A percentile compares a stretch with the other conserved stretches of the same genome.
These are phyloP conservation scores for Volvox africanus DNA, from an alignment of 139 green algal species.

Conservation along the genomic window DNA sequence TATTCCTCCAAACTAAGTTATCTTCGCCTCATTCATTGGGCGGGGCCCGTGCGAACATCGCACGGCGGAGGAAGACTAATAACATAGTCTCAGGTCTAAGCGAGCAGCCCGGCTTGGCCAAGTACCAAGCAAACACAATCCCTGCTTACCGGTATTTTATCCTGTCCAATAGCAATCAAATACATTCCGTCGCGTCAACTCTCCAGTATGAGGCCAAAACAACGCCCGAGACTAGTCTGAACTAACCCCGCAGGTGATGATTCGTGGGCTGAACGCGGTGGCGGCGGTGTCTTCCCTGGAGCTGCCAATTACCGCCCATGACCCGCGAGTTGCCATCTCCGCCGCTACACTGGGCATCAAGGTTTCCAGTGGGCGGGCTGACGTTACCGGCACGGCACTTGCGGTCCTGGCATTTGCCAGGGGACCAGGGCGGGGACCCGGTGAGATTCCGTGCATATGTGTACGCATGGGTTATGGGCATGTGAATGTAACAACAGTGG, in stretches of 20 bases:
- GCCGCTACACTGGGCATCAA: slow-evolving; percentile 47
- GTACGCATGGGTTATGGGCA: not conserved
- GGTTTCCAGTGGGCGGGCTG: slow-evolving; percentile 32
- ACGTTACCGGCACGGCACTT: slow-evolving; percentile 48
- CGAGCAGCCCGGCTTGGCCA: too few species aligned
- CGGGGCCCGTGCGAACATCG: too few species aligned
- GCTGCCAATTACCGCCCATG: slow-evolving; percentile 8
- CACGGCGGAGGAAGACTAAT: too few species aligned
- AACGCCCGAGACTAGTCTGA: too few species aligned
- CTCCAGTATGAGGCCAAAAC: too few species aligned
- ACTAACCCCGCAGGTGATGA: not conserved
- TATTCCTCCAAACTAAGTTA: too few species aligned
- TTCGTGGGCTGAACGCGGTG: slow-evolving; percentile 14
- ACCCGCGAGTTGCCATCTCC: slow-evolving; percentile 53
- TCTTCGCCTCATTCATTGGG: too few species aligned
- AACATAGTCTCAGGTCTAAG: too few species aligned
- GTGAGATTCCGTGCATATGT: slow-evolving; percentile 21
- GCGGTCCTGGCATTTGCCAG: slow-evolving; percentile 38
- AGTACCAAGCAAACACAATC: too few species aligned
- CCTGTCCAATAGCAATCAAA: too few species aligned
- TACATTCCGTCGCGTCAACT: too few species aligned
- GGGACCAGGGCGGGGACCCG: slow-evolving; percentile 33
- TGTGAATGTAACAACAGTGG: not conserved
- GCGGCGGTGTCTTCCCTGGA: not conserved
- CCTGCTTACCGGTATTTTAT: too few species aligned